Conservation (phyloP, 2,329 filamentous ascomycete species). For the Furcasterigmium furcatum region DNA sequence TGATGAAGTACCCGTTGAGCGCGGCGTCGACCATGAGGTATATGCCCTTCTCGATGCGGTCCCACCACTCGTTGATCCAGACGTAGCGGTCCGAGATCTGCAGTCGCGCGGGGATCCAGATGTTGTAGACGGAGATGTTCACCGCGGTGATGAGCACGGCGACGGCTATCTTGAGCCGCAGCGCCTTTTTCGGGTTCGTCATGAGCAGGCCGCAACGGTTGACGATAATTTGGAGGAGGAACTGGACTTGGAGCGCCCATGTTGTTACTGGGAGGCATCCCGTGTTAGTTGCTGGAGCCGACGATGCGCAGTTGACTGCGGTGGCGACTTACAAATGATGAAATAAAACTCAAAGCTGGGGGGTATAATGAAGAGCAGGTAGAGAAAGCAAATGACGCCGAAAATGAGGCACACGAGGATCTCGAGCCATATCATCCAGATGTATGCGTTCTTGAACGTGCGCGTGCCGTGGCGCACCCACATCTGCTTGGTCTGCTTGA, state of each 20-base stretch:
- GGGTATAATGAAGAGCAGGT: conserved; percentile 12
- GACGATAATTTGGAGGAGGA: conserved; percentile 51
- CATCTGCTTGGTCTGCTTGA: conserved; percentile 28
- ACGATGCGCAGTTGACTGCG: background rate
- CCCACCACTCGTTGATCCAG: conserved; percentile 46
- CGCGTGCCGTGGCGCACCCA: conserved; percentile 25
- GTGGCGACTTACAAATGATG: conserved; percentile 8
- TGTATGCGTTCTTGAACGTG: conserved; percentile 33
- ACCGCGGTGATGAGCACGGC: conserved; percentile 41
- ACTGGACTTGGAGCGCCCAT: conserved; percentile 43
- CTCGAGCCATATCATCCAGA: conserved; percentile 47
- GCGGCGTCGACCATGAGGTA: conserved; percentile 44
- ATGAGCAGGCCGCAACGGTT: conserved; percentile 47
- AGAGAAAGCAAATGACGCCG: conserved; percentile 27
- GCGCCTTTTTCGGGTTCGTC: conserved; percentile 29
- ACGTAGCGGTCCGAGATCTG: conserved; percentile 37
- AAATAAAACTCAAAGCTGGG: conserved; percentile 13
- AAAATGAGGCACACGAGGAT: conserved; percentile 37
- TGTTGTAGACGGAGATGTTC: conserved; percentile 49
- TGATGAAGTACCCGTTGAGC: conserved; percentile 49
- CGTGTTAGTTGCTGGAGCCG: background rate
- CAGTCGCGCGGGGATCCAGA: conserved; percentile 51
- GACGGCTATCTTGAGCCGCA: conserved; percentile 38
- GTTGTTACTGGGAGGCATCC: conserved; percentile 19
- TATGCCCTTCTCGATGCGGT: conserved; percentile 47